Conservation (phyloP, 805 yeast genomes). For the Cyberlindnera suaveolens region DNA sequence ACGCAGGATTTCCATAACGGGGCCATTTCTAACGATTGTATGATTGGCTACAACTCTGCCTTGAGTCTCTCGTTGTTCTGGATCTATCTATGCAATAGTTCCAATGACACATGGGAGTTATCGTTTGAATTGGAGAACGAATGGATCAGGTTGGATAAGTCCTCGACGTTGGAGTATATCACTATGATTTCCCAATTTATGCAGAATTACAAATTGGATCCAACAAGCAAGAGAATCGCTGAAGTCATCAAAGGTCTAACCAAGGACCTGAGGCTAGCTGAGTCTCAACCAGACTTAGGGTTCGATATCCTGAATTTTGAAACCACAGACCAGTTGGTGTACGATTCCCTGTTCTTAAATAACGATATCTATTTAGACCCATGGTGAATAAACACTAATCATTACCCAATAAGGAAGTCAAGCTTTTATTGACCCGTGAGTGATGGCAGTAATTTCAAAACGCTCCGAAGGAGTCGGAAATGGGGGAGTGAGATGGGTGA, state of each 20-base stretch:
- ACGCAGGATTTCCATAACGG: slow-evolving; percentile 35
- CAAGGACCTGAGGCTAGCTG: slow-evolving; percentile 35
- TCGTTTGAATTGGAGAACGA: not conserved
- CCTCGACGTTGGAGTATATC: slow-evolving; percentile 16
- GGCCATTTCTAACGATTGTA: slow-evolving; percentile 39
- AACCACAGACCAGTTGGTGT: slow-evolving; percentile 17
- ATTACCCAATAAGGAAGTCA: not conserved
- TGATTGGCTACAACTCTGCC: slow-evolving; percentile 37
- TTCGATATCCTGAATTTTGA: slow-evolving; percentile 17
- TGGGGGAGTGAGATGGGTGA: too few species aligned
- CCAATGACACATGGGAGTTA: slow-evolving; percentile 17
- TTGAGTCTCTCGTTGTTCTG: slow-evolving; percentile 37
- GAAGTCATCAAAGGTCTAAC: slow-evolving; percentile 37
- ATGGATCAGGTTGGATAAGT: slow-evolving; percentile 12
- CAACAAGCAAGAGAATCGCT: slow-evolving; percentile 37
- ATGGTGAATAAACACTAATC: too few species aligned
- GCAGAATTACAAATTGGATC: slow-evolving; percentile 27
- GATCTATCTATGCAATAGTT: slow-evolving; percentile 24
- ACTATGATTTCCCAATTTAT: slow-evolving; percentile 19
- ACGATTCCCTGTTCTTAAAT: slow-evolving; percentile 20
- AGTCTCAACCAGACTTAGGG: slow-evolving; percentile 20
- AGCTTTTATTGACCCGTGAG: not conserved
- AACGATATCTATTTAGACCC: slow-evolving; percentile 22
- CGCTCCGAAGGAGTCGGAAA: too few species aligned
- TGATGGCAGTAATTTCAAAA: too few species aligned